Base-by-base conservation (phyloP, 306 rosid genomes). In the Fragaria vesca region DNA sequence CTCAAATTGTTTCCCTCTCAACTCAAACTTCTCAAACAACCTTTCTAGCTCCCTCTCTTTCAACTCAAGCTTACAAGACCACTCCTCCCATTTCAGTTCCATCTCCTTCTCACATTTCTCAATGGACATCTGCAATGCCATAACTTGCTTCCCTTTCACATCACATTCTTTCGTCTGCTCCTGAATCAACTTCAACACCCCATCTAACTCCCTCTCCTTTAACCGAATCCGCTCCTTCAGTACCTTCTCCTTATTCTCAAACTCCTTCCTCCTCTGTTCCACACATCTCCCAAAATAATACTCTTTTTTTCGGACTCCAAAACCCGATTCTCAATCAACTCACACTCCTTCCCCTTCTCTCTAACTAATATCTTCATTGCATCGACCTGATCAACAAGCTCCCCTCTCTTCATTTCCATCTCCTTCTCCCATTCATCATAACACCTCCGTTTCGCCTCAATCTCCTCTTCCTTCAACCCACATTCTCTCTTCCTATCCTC, bases 321-420 rank as follows among this genome's bases (percentile, higher is more conserved):
- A 12, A 47, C 5, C 52, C 51, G 8, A 48, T 67, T 69, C 9
- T 42, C 47, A 34, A 84, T 20, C 4, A 17, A 26, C 40, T 28
- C 46, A 18, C 79, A 50, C 21, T 86, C 84, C 38, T 76, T 77
- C 71, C 80, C 81, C 73, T 74, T 88, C 73, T 80, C 89, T 15
- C 26, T 55, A 28, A 86, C 30, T 28, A 79, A 82, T 26, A 66
- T 74, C 20, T 58, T 69, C 62, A 20, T 18, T 1, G 62, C 62
- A n/a, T n/a, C n/a, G n/a, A n/a, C n/a, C n/a, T n/a, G n/a, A n/a
- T n/a, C n/a, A n/a, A 21, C 30, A 3, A 21, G 15, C 3, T 57
- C 63, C 63, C 5, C 30, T 9, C 62, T 80, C 20, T 21, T 70
- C 72, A 57, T 0, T 42, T 67, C 57, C n/a, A 80, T 54, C 17